Evolutionary conservation across 805 yeast genomes (phyloP).

Genomic region (Suhomyces sp.): DNA sequence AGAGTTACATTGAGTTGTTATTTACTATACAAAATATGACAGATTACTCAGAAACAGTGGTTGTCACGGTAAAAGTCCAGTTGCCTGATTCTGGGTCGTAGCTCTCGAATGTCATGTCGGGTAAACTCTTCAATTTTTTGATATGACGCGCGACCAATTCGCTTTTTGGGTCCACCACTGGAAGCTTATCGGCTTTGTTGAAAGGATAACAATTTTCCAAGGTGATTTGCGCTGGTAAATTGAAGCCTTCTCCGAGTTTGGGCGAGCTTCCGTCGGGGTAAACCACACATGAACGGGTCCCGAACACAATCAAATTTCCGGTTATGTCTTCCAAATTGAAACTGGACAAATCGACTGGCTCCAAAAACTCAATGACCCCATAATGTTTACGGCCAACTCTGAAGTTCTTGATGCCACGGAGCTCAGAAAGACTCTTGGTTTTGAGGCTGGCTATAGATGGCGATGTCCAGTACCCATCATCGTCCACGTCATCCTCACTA

Average conservation of each 20-base stretch:
- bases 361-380: slow-evolving; percentile 73
- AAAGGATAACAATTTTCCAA: slow-evolving; percentile 79
- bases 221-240: slow-evolving; percentile 69
- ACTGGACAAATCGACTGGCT: slow-evolving; percentile 80
- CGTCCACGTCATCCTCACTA: slow-evolving; percentile 49
- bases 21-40: background rate
- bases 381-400: slow-evolving; percentile 74
- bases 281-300: slow-evolving; percentile 56
- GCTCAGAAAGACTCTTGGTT: slow-evolving; percentile 56
- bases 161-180: slow-evolving; percentile 75
- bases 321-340: slow-evolving; percentile 60
- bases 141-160: slow-evolving; percentile 69
- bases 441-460: slow-evolving; percentile 70
- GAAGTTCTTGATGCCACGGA: slow-evolving; percentile 61
- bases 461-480: slow-evolving; percentile 82
- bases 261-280: slow-evolving; percentile 74
- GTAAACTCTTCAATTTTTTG: slow-evolving; percentile 57
- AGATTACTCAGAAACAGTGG: slow-evolving; percentile 10
- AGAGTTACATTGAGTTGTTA: background rate
- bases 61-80: slow-evolving; percentile 60
- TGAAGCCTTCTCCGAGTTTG: slow-evolving; percentile 74
- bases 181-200: slow-evolving; percentile 66
- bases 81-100: slow-evolving; percentile 76
- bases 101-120: slow-evolving; percentile 61
- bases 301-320: slow-evolving; percentile 62